Base-by-base conservation (phyloP, 352 stramenopile genomes). In the Globisporangium echinulatum region DNA sequence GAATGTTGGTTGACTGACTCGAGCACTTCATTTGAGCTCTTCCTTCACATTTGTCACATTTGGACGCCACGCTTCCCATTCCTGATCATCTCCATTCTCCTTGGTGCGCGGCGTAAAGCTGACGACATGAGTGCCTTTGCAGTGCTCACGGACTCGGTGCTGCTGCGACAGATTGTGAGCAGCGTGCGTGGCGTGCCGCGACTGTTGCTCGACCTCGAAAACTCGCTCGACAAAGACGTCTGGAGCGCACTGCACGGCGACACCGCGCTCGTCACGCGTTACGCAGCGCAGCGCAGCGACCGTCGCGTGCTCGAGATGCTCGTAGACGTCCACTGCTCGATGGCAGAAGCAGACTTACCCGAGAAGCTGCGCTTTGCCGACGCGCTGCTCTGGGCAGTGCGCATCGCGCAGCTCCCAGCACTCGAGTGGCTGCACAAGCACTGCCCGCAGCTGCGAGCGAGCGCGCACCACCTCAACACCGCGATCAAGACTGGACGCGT, bases 401-500 rank as follows among this genome's bases (percentile, higher is more conserved):
- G 49, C 25, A 42, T 61, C 47, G 47, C 46, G 2, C 36, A 42
- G 13, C 37, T 61, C 15, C 14, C 40, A 7, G 17, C 37, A n/a
- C 55, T 61, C 15, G 3, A 15, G 47, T 61, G 55, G 55, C 36
- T 61, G 36, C 38, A 44, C 7, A 47, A 11, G 11, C 42, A 38
- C 36, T 49, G 40, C 8, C 39, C 55, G 14, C 8, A 48, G 0
- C 25, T 54, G 38, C 7, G 11, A 6, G 47, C 47, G 44, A 54
- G 44, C 48, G 38, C n/a, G 10, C 48, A 25, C 15, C 19, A 48
- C 33, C 5, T 49, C 14, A 48, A 61, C 37, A 7, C 40, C n/a
- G 55, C 55, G 13, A 61, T 61, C 38, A 61, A 54, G 11, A 19
- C 15, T 13, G 55, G 55, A n/a, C n/a, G 49, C 39, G 46, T 61